Percentiles rank a stretch among this genome's conserved stretches.
Evolutionary conservation across 2,329 filamentous ascomycete genomes (phyloP).

Genomic region (Akanthomyces lecanii): DNA sequence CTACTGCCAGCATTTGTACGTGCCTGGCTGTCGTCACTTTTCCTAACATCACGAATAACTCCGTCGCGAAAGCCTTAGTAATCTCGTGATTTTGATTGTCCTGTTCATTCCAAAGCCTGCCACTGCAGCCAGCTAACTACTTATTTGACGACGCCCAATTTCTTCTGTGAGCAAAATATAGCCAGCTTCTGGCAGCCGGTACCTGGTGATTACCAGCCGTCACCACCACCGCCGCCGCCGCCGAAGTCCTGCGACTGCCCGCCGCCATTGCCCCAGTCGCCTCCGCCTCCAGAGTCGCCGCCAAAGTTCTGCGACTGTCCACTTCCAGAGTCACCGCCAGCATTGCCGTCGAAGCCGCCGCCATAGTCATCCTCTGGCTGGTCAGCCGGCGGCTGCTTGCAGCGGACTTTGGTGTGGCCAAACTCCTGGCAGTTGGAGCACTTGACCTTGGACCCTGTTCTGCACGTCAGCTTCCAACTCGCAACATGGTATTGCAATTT

Average conservation of each 20-base stretch:
- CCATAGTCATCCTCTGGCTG: constrained; percentile 10
- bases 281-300: background rate
- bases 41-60: too few relatives aligned
- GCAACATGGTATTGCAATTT: background rate
- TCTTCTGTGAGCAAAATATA: background rate
- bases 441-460: constrained; percentile 36
- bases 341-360: constrained; percentile 7
- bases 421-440: constrained; percentile 36
- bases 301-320: background rate
- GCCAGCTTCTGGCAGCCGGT: background rate
- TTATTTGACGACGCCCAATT: background rate
- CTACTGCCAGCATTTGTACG: too few relatives aligned
- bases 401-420: constrained; percentile 37
- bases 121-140: too few relatives aligned
- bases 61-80: too few relatives aligned
- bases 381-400: constrained; percentile 29
- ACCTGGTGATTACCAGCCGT: background rate
- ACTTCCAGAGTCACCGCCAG: background rate
- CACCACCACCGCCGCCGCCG: background rate
- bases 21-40: too few relatives aligned
- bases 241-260: background rate
- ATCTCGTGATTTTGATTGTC: too few relatives aligned
- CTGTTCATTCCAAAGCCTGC: too few relatives aligned
- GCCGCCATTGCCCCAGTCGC: background rate
- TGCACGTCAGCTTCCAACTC: constrained; percentile 20